These are phyloP conservation scores for Kwoniella shivajii DNA, from an alignment of 1,284 basidiomycete species.

Conservation along the genomic window DNA sequence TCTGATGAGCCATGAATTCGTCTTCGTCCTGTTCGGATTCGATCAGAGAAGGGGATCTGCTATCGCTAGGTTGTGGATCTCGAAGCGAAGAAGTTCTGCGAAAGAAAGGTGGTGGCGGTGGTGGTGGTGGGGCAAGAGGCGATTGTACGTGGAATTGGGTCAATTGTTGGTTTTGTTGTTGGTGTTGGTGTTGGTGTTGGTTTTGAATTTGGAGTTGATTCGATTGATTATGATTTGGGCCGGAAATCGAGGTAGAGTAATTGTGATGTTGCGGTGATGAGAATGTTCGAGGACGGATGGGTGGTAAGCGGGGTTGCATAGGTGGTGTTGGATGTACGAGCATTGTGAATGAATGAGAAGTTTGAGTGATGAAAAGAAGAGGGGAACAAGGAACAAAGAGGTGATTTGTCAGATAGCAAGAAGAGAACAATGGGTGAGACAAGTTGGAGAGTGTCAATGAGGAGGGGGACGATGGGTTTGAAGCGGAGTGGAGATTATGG, in stretches of 20 bases:
- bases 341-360: slow-evolving; percentile 10
- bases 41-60: slow-evolving; percentile 21
- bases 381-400: background rate
- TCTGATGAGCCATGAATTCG: slow-evolving; percentile 27
- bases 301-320: slow-evolving; percentile 4
- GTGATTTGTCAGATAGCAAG: background rate
- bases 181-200: background rate
- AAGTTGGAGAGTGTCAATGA: background rate
- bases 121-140: slow-evolving; percentile 9
- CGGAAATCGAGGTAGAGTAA: no score
- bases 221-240: background rate
- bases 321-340: slow-evolving; percentile 13
- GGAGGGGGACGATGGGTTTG: no score
- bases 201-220: background rate
- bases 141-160: slow-evolving; percentile 7
- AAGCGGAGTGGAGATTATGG: slow-evolving; percentile 11
- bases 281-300: slow-evolving; percentile 2
- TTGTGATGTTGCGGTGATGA: background rate
- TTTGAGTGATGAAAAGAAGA: slow-evolving; percentile 10
- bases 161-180: no score
- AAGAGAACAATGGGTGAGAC: background rate
- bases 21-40: slow-evolving; percentile 23
- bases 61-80: slow-evolving; percentile 33
- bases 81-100: slow-evolving; percentile 39
- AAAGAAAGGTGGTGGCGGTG: slow-evolving; percentile 3